phyloP scores from a whole-genome alignment of 2,329 filamentous ascomycete genomes.

The Boeremia exigua region DNA sequence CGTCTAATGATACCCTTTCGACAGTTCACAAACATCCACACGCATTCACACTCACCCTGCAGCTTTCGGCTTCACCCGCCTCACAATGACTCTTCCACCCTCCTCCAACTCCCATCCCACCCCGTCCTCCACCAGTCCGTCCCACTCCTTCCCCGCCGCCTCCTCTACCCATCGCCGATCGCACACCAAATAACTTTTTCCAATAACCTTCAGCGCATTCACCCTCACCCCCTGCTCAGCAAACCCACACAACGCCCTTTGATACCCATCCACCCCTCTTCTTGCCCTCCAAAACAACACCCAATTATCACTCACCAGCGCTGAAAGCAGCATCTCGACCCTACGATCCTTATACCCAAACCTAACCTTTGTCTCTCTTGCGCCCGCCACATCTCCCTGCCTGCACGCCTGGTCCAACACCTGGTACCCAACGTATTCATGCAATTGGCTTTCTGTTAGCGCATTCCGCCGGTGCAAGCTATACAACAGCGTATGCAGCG shows the following conservation, averaged over 20 bases:
- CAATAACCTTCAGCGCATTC: slow-evolving; percentile 85
- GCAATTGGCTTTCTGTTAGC: slow-evolving; percentile 73
- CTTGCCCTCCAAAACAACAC: slow-evolving; percentile 75
- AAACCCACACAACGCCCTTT: slow-evolving; percentile 79
- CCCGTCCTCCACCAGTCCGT: slow-evolving; percentile 70
- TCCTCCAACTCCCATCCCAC: slow-evolving; percentile 84
- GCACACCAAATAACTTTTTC: slow-evolving; percentile 76
- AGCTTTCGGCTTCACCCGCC: slow-evolving; percentile 58
- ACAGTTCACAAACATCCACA: background rate
- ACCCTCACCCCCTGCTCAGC: slow-evolving; percentile 75
- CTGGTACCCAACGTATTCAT: slow-evolving; percentile 80
- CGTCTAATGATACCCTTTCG: slow-evolving; percentile 44
- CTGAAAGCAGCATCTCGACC: slow-evolving; percentile 70
- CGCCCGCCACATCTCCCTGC: slow-evolving; percentile 74
- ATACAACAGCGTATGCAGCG: slow-evolving; percentile 78
- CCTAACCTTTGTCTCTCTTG: slow-evolving; percentile 68
- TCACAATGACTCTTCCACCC: slow-evolving; percentile 76
- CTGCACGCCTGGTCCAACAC: slow-evolving; percentile 90
- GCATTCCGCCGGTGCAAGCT: slow-evolving; percentile 71
- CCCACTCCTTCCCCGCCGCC: slow-evolving; percentile 73
- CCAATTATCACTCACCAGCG: slow-evolving; percentile 83
- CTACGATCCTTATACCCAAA: slow-evolving; percentile 71
- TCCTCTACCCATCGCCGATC: slow-evolving; percentile 73
- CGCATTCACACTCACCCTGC: background rate
- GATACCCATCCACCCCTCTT: slow-evolving; percentile 78